A percentile compares a stretch with the other conserved stretches of the same genome.
These are phyloP conservation scores for Mycena galericulata DNA, from an alignment of 768 basidiomycete species.

Conservation along the genomic window DNA sequence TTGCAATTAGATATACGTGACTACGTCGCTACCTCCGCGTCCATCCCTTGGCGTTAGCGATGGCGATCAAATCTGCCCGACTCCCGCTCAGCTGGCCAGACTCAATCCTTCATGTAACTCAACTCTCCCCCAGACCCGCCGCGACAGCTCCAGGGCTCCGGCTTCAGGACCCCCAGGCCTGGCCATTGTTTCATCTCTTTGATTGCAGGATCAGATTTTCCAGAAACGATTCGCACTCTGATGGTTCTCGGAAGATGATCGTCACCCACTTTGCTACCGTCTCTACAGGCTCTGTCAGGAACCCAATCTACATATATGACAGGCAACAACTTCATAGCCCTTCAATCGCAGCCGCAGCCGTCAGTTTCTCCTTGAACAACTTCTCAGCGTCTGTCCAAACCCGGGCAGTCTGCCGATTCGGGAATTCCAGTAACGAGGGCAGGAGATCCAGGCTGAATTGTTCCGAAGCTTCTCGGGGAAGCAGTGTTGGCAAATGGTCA, in stretches of 20 bases:
- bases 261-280: too few species aligned
- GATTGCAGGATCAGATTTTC: slow-evolving; percentile 11
- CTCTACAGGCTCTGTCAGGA: too few species aligned
- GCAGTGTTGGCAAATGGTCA: slow-evolving; percentile 94
- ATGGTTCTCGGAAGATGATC: too few species aligned
- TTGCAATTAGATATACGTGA: background rate
- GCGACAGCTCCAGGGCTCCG: too few species aligned
- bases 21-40: background rate
- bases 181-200: background rate
- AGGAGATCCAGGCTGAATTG: slow-evolving; percentile 81
- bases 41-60: slow-evolving; percentile 24
- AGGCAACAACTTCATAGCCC: slow-evolving; percentile 22
- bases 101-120: too few species aligned
- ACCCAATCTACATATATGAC: too few species aligned
- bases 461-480: slow-evolving; percentile 96
- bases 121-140: too few species aligned
- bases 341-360: slow-evolving; percentile 56
- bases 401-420: slow-evolving; percentile 69
- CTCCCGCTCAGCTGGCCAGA: background rate
- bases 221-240: background rate
- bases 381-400: slow-evolving; percentile 93
- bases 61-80: background rate
- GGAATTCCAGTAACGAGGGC: slow-evolving; percentile 64
- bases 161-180: too few species aligned
- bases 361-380: slow-evolving; percentile 74